These are phyloP conservation scores for Cordyceps farinosa DNA, from an alignment of 2,329 filamentous ascomycete species.

Conservation along the genomic window DNA sequence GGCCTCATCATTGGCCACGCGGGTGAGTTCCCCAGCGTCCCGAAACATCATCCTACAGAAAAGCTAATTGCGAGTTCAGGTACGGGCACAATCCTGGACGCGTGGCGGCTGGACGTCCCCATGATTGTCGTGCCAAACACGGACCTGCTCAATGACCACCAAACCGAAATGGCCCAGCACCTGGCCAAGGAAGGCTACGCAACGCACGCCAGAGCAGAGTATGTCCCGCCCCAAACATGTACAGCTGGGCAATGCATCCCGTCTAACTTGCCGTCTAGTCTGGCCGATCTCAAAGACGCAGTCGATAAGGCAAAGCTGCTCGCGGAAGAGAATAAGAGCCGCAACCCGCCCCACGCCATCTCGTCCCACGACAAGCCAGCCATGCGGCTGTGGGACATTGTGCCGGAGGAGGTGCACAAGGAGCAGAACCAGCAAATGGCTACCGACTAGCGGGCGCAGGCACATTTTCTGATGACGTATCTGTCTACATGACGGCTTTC, in stretches of 20 bases:
- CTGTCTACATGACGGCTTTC: not conserved
- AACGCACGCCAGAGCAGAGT: slow-evolving; percentile 66
- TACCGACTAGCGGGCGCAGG: slow-evolving; percentile 33
- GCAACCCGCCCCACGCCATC: slow-evolving; percentile 33
- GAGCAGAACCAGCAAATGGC: slow-evolving; percentile 38
- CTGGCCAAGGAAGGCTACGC: slow-evolving; percentile 73
- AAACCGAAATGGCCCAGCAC: slow-evolving; percentile 77
- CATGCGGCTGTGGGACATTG: slow-evolving; percentile 35
- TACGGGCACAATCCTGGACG: slow-evolving; percentile 84
- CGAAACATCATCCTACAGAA: not conserved
- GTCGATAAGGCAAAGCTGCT: slow-evolving; percentile 37
- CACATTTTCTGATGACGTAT: slow-evolving; percentile 2
- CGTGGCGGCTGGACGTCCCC: slow-evolving; percentile 67
- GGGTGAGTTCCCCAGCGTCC: slow-evolving; percentile 50
- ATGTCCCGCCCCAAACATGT: slow-evolving; percentile 28
- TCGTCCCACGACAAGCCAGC: slow-evolving; percentile 20
- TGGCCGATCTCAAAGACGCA: slow-evolving; percentile 33
- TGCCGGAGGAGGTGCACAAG: slow-evolving; percentile 29
- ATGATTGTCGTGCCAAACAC: slow-evolving; percentile 90
- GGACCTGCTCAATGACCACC: slow-evolving; percentile 81
- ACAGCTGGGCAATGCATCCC: not conserved
- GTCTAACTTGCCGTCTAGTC: slow-evolving; percentile 20
- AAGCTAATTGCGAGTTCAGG: slow-evolving; percentile 47
- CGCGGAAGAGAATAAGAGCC: slow-evolving; percentile 33
- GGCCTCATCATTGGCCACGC: slow-evolving; percentile 87